Conservation (phyloP, 768 basidiomycete species). For the Suillus ampliporus region DNA sequence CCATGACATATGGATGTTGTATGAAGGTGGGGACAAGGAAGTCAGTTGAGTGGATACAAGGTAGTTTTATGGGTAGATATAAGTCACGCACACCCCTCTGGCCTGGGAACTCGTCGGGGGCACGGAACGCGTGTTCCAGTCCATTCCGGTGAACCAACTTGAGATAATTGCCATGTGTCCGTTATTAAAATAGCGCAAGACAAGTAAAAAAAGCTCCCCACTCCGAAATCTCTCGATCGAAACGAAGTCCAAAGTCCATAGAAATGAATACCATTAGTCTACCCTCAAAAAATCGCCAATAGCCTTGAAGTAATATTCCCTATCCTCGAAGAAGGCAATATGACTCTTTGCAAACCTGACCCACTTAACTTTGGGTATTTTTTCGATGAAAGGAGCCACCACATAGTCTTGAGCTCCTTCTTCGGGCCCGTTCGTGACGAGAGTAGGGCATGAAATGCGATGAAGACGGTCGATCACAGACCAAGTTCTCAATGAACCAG, state of each 20-base stretch:
- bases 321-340: slow-evolving; percentile 25
- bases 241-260: background rate
- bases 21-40: background rate
- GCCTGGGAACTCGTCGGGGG: background rate
- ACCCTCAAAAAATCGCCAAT: slow-evolving; percentile 20
- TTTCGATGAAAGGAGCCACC: slow-evolving; percentile 38
- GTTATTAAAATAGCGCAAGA: background rate
- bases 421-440: slow-evolving; percentile 45
- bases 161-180: background rate
- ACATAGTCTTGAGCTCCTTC: slow-evolving; percentile 46
- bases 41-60: background rate
- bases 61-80: background rate
- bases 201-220: no score
- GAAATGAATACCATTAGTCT: background rate
- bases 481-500: slow-evolving; percentile 53
- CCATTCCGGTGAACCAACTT: background rate
- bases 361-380: slow-evolving; percentile 42
- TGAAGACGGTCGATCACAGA: slow-evolving; percentile 49
- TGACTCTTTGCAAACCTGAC: slow-evolving; percentile 39
- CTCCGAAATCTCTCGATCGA: no score
- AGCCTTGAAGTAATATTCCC: slow-evolving; percentile 26
- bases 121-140: background rate
- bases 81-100: background rate
- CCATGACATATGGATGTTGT: slow-evolving; percentile 15
- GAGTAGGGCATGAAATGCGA: slow-evolving; percentile 43